Evolutionary conservation across 306 rosid species (phyloP).

Genomic region (Castanea mollissima): DNA sequence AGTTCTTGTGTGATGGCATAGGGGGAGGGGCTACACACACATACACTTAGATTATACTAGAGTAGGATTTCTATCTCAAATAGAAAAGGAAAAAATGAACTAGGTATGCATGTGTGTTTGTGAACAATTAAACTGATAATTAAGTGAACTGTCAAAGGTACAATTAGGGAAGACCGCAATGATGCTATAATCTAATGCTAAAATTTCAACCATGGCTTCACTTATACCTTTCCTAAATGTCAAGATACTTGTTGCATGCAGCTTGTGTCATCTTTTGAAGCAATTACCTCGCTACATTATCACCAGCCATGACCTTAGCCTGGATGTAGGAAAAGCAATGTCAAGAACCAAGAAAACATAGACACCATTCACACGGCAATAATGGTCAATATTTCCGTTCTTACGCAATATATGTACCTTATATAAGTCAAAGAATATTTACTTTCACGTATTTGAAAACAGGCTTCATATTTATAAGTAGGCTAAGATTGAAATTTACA

Average conservation of each 20-base stretch:
- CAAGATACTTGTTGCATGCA: constrained; percentile 89
- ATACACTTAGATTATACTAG: too few species aligned
- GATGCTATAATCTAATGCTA: constrained; percentile 1
- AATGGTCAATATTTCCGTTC: neutral
- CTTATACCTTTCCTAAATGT: constrained; percentile 78
- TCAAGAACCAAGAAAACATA: neutral
- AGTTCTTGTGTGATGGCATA: too few species aligned
- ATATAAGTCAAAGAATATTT: neutral
- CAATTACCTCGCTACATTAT: constrained; percentile 76
- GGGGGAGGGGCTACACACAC: too few species aligned
- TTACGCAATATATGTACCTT: neutral
- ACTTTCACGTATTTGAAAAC: too few species aligned
- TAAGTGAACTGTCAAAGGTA: neutral
- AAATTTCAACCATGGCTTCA: too few species aligned
- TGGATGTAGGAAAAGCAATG: constrained; percentile 33
- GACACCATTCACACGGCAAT: too few species aligned
- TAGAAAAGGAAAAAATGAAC: too few species aligned
- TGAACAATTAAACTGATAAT: neutral
- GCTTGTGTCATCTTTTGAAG: constrained; percentile 87
- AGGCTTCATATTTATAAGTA: too few species aligned
- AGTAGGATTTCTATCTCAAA: too few species aligned
- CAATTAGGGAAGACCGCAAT: neutral
- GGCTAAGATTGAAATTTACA: too few species aligned
- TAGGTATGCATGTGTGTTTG: neutral
- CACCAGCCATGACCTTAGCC: constrained; percentile 99